A percentile compares a stretch with the other conserved stretches of the same genome.
These are phyloP conservation scores for Penicillium alfredii DNA, from an alignment of 495 filamentous ascomycete species.

Conservation along the genomic window DNA sequence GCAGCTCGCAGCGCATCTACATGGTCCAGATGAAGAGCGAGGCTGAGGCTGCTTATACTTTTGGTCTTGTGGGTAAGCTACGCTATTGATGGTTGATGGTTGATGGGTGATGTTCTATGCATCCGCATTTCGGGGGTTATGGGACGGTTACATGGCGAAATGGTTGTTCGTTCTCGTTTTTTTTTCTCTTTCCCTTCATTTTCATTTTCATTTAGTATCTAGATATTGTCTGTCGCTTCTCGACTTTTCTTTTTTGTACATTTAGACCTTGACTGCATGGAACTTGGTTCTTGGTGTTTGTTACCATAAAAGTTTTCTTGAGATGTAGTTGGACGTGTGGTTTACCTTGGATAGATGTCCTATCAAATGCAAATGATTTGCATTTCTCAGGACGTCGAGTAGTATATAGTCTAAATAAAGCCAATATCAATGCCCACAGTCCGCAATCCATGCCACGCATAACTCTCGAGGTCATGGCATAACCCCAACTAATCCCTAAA, in stretches of 20 bases:
- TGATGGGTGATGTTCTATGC: neutral
- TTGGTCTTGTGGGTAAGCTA: conserved; percentile 55
- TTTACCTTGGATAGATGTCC: too few species aligned
- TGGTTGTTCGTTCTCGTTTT: conserved; percentile 1
- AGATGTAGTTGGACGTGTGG: too few species aligned
- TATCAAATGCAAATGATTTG: too few species aligned
- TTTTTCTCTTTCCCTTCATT: too few species aligned
- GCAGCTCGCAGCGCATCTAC: conserved; percentile 66
- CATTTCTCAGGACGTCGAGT: neutral
- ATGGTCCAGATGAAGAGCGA: conserved; percentile 75
- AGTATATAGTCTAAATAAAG: too few species aligned
- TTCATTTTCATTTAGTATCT: neutral
- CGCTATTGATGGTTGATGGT: conserved; percentile 37
- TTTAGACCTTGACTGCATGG: conserved; percentile 10
- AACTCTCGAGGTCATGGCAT: too few species aligned
- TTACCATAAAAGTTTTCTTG: too few species aligned
- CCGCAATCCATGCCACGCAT: too few species aligned
- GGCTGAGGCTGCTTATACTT: conserved; percentile 54
- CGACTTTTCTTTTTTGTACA: conserved; percentile 10
- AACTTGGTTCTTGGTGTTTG: conserved; percentile 3
- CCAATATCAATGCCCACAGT: too few species aligned
- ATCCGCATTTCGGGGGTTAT: conserved; percentile 4
- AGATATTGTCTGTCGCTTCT: conserved; percentile 10
- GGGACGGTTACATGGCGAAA: conserved; percentile 7
- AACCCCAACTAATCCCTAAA: too few species aligned